These are phyloP conservation scores for Marasmius oreades DNA, from an alignment of 1,284 basidiomycete species.

Conservation along the genomic window DNA sequence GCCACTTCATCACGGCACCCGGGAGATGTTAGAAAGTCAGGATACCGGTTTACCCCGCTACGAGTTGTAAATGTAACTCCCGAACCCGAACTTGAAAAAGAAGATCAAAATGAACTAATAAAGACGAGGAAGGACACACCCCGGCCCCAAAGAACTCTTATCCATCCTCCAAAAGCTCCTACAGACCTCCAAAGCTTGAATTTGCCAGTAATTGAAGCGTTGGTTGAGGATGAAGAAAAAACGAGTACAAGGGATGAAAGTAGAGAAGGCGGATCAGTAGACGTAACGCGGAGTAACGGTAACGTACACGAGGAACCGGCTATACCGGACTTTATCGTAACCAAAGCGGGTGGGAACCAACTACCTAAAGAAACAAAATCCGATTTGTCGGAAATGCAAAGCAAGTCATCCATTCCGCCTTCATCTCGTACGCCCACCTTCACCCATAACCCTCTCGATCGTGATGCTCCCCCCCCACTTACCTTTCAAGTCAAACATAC, in stretches of 20 bases:
- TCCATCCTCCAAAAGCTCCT: not conserved
- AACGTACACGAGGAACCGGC: not conserved
- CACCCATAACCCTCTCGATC: not conserved
- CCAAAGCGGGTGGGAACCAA: not conserved
- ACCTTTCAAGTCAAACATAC: not conserved
- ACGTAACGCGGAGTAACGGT: no score
- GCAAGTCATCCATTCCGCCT: not conserved
- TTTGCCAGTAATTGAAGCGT: no score
- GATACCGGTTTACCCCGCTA: not conserved
- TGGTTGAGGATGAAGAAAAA: no score
- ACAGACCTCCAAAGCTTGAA: not conserved
- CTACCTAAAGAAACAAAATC: not conserved
- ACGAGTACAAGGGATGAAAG: no score
- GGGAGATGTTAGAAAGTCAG: not conserved
- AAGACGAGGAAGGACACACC: not conserved
- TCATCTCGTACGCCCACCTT: not conserved
- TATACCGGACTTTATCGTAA: no score
- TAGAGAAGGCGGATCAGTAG: no score
- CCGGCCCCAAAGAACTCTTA: not conserved
- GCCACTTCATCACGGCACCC: not conserved
- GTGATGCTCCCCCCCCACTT: not conserved
- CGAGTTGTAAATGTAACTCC: not conserved
- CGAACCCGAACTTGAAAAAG: not conserved
- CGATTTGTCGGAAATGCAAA: not conserved
- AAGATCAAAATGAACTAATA: not conserved